phyloP scores from a whole-genome alignment of 2,329 filamentous ascomycete species.

The Chaetomium olivaceum region DNA sequence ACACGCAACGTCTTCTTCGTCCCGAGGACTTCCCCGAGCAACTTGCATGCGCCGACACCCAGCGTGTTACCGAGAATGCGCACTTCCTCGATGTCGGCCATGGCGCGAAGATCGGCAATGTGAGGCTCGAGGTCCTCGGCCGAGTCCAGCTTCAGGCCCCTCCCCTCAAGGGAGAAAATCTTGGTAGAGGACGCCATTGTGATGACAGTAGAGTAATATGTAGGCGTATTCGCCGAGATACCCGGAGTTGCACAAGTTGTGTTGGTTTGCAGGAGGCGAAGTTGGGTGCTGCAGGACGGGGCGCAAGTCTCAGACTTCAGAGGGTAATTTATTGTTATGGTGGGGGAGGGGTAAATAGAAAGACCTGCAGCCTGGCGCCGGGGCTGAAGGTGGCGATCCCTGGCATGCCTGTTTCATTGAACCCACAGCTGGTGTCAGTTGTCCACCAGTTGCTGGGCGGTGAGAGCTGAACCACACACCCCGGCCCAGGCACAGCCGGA shows the following conservation, averaged over 20 bases:
- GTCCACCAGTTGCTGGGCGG: neutral
- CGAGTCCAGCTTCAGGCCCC: constrained; percentile 87
- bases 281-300: constrained; percentile 17
- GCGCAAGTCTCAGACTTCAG: constrained; percentile 6
- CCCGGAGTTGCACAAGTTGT: constrained; percentile 12
- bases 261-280: constrained; percentile 10
- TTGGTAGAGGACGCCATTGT: constrained; percentile 55
- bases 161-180: constrained; percentile 87
- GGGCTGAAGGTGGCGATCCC: constrained; percentile 21
- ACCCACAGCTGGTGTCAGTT: constrained; percentile 20
- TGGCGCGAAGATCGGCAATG: constrained; percentile 71
- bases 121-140: constrained; percentile 84
- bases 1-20: constrained; percentile 82
- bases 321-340: constrained; percentile 26
- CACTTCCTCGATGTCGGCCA: constrained; percentile 79
- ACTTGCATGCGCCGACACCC: constrained; percentile 83
- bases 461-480: neutral
- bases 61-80: constrained; percentile 88
- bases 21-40: constrained; percentile 77
- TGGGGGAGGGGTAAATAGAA: constrained; percentile 34
- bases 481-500: neutral
- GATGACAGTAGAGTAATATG: constrained; percentile 26
- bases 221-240: constrained; percentile 9
- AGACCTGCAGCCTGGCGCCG: constrained; percentile 15
- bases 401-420: neutral